Evolutionary conservation across 73 alveolate species (phyloP).

Genomic region (Uronychia setigera): DNA sequence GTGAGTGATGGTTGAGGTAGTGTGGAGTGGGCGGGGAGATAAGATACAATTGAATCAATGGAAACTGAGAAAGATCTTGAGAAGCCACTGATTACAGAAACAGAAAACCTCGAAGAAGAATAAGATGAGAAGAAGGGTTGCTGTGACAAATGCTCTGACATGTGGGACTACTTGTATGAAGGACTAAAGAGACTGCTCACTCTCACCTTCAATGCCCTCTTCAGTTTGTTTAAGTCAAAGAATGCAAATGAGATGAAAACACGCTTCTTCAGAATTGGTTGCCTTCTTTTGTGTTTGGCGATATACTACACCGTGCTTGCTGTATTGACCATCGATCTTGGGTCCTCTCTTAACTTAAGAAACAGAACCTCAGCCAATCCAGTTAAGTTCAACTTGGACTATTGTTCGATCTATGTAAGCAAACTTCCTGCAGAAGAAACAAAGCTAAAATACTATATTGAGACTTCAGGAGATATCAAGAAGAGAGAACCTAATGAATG

Average conservation of each 20-base stretch:
- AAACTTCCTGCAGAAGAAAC: neutral
- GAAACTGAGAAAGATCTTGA: too few relatives aligned
- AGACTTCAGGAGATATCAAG: neutral
- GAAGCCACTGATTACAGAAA: too few relatives aligned
- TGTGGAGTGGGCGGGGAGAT: too few relatives aligned
- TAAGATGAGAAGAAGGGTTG: too few relatives aligned
- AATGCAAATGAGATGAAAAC: neutral
- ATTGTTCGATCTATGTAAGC: neutral
- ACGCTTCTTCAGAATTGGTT: neutral
- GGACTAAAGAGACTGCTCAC: neutral
- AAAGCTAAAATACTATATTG: neutral
- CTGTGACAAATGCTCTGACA: too few relatives aligned
- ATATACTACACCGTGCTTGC: neutral
- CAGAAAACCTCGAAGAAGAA: too few relatives aligned
- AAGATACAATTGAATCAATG: too few relatives aligned
- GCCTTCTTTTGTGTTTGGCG: neutral
- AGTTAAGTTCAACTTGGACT: neutral
- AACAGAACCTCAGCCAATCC: neutral
- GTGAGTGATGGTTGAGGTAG: too few relatives aligned
- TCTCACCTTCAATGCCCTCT: neutral
- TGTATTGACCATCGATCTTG: neutral
- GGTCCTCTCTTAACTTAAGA: neutral
- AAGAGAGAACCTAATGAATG: neutral
- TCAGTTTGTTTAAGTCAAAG: neutral
- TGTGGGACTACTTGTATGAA: neutral